Percentiles rank a stretch among this genome's conserved stretches.
Evolutionary conservation across 768 basidiomycete genomes (phyloP).

Genomic region (Rhizopogon rudus): DNA sequence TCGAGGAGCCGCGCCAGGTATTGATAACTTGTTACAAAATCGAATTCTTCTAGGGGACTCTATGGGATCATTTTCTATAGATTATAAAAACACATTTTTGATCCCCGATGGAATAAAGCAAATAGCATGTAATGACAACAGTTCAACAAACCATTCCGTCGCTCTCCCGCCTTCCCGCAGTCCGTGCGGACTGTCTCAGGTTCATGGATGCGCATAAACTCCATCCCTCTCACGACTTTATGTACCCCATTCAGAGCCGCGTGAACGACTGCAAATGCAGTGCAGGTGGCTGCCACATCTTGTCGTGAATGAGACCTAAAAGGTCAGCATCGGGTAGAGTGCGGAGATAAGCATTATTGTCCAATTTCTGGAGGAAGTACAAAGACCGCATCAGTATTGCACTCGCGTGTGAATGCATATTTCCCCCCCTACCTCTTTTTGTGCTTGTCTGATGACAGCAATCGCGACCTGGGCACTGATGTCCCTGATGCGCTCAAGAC

Average conservation of each 20-base stretch:
- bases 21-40: background rate
- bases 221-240: background rate
- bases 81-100: no score
- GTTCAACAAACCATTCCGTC: constrained; percentile 1
- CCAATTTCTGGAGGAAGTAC: constrained; percentile 30
- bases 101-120: background rate
- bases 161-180: background rate
- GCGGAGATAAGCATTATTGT: constrained; percentile 42
- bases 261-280: background rate
- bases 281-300: constrained; percentile 49
- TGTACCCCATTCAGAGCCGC: constrained; percentile 11
- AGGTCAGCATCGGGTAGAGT: constrained; percentile 43
- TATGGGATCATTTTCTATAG: no score
- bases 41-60: background rate
- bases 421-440: constrained; percentile 46
- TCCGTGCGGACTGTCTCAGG: background rate
- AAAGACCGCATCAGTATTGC: background rate
- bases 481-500: constrained; percentile 60
- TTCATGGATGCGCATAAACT: background rate
- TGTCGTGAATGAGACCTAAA: constrained; percentile 44
- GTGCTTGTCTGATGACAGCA: constrained; percentile 60
- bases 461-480: constrained; percentile 59
- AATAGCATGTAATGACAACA: background rate
- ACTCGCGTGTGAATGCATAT: background rate
- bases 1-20: no score